Evolutionary conservation across 768 basidiomycete species (phyloP).

Genomic region (Kwoniella botswanensis): DNA sequence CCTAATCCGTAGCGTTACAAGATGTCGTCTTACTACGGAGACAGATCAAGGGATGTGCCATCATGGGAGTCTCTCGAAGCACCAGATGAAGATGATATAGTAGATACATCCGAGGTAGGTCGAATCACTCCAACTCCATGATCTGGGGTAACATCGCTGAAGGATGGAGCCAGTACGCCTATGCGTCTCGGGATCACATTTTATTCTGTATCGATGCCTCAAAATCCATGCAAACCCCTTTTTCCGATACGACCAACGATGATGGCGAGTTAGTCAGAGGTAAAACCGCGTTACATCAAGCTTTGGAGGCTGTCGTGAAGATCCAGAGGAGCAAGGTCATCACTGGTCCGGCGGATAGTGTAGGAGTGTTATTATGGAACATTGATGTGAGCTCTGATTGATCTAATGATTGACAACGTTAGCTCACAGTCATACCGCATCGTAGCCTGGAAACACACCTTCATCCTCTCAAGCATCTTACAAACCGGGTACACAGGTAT

Average conservation of each 20-base stretch:
- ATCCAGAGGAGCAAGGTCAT: conserved; percentile 90
- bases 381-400: conserved; percentile 60
- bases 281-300: conserved; percentile 75
- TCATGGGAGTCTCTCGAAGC: conserved; percentile 49
- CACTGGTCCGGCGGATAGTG: conserved; percentile 81
- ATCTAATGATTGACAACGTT: background rate
- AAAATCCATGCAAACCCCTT: conserved; percentile 78
- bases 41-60: conserved; percentile 39
- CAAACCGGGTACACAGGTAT: conserved; percentile 63
- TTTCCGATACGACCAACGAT: conserved; percentile 63
- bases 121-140: background rate
- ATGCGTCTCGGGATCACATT: conserved; percentile 81
- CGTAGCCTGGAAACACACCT: conserved; percentile 68
- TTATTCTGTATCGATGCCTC: conserved; percentile 97
- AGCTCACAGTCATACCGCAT: conserved; percentile 6
- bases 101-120: conserved; percentile 50
- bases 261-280: conserved; percentile 63
- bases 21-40: conserved; percentile 52
- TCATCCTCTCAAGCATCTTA: conserved; percentile 39
- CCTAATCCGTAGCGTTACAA: background rate
- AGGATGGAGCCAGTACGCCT: conserved; percentile 63
- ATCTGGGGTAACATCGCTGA: background rate
- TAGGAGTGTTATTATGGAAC: conserved; percentile 91
- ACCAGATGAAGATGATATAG: conserved; percentile 46
- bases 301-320: conserved; percentile 80